These are phyloP conservation scores for Schizochytrium sp. DNA, from an alignment of 108 stramenopile genomes.

Conservation along the genomic window DNA sequence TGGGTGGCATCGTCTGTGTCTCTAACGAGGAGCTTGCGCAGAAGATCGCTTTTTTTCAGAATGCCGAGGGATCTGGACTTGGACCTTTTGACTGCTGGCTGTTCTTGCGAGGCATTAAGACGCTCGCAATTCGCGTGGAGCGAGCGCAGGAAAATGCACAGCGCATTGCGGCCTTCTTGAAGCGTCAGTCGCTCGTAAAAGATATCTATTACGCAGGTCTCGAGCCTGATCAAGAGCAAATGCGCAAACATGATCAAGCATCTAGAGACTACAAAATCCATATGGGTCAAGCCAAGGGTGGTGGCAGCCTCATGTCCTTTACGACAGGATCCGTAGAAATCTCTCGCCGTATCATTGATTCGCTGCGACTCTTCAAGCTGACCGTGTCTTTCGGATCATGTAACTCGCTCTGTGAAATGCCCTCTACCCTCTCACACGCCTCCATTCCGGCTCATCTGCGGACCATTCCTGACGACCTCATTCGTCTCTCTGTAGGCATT, in stretches of 20 bases:
- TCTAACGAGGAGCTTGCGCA: slow-evolving; percentile 60
- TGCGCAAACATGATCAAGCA: not conserved
- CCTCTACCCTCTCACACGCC: slow-evolving; percentile 72
- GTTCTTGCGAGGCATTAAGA: slow-evolving; percentile 66
- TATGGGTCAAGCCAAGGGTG: slow-evolving; percentile 69
- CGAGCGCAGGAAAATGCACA: slow-evolving; percentile 62
- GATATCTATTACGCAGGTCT: slow-evolving; percentile 60
- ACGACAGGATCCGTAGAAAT: slow-evolving; percentile 68
- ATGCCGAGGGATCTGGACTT: slow-evolving; percentile 65
- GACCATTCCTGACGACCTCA: slow-evolving; percentile 73
- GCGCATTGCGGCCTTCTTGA: slow-evolving; percentile 54
- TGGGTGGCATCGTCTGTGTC: slow-evolving; percentile 60
- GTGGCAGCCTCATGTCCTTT: slow-evolving; percentile 74
- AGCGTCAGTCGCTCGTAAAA: slow-evolving; percentile 38
- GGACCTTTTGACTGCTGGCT: slow-evolving; percentile 70
- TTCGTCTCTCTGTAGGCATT: slow-evolving; percentile 73
- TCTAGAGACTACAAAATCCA: slow-evolving; percentile 11
- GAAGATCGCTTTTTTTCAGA: slow-evolving; percentile 57
- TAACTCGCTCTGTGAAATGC: slow-evolving; percentile 72
- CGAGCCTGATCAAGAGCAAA: slow-evolving; percentile 6
- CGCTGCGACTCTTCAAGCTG: slow-evolving; percentile 74
- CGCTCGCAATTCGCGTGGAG: slow-evolving; percentile 64
- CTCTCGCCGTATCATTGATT: slow-evolving; percentile 69
- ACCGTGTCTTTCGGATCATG: slow-evolving; percentile 76
- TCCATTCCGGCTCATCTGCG: slow-evolving; percentile 72